Conservation (phyloP, 2,329 filamentous ascomycete species). For the Pyrenochaeta sp. region DNA sequence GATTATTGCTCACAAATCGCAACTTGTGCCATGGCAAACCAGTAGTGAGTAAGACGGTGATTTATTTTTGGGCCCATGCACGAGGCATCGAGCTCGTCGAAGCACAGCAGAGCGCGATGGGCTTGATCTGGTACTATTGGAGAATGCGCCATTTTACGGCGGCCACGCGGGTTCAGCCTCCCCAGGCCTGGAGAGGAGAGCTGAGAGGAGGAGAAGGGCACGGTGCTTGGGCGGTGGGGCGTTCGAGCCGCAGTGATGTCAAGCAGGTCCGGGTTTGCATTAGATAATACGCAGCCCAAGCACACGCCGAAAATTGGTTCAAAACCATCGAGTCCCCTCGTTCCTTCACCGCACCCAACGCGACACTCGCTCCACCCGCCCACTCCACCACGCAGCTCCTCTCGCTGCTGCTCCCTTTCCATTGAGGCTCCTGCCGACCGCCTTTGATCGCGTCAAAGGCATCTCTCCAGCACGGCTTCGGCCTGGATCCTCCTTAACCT, state of each 20-base stretch:
- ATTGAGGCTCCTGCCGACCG: constrained; percentile 36
- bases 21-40: not conserved
- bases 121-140: not conserved
- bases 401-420: constrained; percentile 13
- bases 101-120: too few species aligned
- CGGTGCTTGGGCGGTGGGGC: constrained; percentile 14
- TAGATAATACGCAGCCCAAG: constrained; percentile 11
- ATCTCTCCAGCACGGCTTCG: constrained; percentile 53
- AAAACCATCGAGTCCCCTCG: constrained; percentile 22
- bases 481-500: constrained; percentile 52
- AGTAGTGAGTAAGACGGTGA: not conserved
- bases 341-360: constrained; percentile 16
- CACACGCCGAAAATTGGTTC: constrained; percentile 33
- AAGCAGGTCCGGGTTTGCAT: constrained; percentile 3
- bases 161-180: constrained; percentile 12
- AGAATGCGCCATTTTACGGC: constrained; percentile 15
- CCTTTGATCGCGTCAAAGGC: constrained; percentile 56
- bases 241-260: constrained; percentile 15
- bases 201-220: constrained; percentile 11
- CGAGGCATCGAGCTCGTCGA: not conserved
- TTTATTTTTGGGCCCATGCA: not conserved
- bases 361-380: constrained; percentile 12
- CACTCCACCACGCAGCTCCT: constrained; percentile 8
- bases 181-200: not conserved
- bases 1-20: constrained; percentile 2